Conservation (phyloP, 2,329 filamentous ascomycete genomes). For the Cordyceps militaris region DNA sequence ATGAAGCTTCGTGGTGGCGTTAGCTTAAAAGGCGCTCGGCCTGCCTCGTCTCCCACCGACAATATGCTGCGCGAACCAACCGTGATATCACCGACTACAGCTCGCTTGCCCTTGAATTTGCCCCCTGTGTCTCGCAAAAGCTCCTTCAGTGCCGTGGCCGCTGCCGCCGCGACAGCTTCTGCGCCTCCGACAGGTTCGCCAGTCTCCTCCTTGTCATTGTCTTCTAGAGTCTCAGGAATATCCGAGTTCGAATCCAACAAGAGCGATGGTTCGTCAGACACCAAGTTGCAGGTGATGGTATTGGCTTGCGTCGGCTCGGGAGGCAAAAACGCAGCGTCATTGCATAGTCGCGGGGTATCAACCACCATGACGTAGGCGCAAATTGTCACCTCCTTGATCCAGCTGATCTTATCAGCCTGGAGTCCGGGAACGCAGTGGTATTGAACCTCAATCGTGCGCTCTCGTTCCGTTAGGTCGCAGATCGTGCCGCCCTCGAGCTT, state of each 20-base stretch:
- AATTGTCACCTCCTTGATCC: slow-evolving; percentile 88
- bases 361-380: slow-evolving; percentile 92
- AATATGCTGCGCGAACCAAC: slow-evolving; percentile 46
- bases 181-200: background rate
- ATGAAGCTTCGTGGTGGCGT: slow-evolving; percentile 37
- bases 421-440: slow-evolving; percentile 71
- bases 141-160: slow-evolving; percentile 8
- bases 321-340: slow-evolving; percentile 78
- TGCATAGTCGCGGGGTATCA: slow-evolving; percentile 80
- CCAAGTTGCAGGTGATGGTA: slow-evolving; percentile 66
- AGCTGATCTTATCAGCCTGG: slow-evolving; percentile 68
- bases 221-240: slow-evolving; percentile 35
- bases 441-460: slow-evolving; percentile 78
- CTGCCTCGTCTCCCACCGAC: slow-evolving; percentile 38
- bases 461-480: slow-evolving; percentile 77
- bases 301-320: slow-evolving; percentile 72
- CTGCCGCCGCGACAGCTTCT: background rate
- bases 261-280: slow-evolving; percentile 38
- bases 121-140: slow-evolving; percentile 5
- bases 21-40: slow-evolving; percentile 39
- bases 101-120: slow-evolving; percentile 27
- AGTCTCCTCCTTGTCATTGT: slow-evolving; percentile 23
- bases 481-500: slow-evolving; percentile 69
- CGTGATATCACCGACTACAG: slow-evolving; percentile 46
- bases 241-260: background rate